A percentile compares a stretch with the other conserved stretches of the same genome.
Evolutionary conservation across 768 basidiomycete species (phyloP).

Genomic region (Trametes villosa): DNA sequence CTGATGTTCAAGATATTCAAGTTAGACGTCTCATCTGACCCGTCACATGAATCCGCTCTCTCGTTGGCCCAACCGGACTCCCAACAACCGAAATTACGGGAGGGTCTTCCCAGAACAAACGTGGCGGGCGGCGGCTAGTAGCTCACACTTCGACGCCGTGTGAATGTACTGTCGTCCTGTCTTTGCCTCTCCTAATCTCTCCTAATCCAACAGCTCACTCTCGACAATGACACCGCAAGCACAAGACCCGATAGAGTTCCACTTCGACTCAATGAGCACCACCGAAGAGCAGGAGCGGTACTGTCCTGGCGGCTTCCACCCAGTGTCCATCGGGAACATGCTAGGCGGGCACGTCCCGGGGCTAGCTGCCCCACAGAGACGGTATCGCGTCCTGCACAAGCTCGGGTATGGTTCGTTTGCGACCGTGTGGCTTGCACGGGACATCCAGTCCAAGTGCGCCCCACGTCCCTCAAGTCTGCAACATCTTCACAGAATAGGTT

Average conservation of each 20-base stretch:
- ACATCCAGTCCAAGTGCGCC: slow-evolving; percentile 15
- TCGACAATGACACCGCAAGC: not conserved
- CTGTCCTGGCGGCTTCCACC: slow-evolving; percentile 54
- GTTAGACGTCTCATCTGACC: too few relatives aligned
- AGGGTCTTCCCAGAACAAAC: too few relatives aligned
- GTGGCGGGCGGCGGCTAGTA: too few relatives aligned
- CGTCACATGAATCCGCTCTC: too few relatives aligned
- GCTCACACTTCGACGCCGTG: too few relatives aligned
- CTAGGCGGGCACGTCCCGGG: slow-evolving; percentile 36
- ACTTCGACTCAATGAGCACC: slow-evolving; percentile 28
- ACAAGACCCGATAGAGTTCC: slow-evolving; percentile 1
- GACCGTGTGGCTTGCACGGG: slow-evolving; percentile 45
- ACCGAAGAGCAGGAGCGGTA: slow-evolving; percentile 54
- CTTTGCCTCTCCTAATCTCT: too few relatives aligned
- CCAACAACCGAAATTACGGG: too few relatives aligned
- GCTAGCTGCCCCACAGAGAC: slow-evolving; percentile 31
- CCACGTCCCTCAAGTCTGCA: not conserved
- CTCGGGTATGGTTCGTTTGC: slow-evolving; percentile 48
- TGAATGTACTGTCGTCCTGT: too few relatives aligned
- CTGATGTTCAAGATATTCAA: too few relatives aligned
- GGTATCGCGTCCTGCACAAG: slow-evolving; percentile 54
- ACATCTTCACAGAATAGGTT: not conserved
- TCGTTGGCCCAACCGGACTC: too few relatives aligned
- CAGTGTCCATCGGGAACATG: slow-evolving; percentile 52
- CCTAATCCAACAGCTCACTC: not conserved